phyloP scores from a whole-genome alignment of 2,329 filamentous ascomycete species.

The Magnaporthiopsis incrustans region DNA sequence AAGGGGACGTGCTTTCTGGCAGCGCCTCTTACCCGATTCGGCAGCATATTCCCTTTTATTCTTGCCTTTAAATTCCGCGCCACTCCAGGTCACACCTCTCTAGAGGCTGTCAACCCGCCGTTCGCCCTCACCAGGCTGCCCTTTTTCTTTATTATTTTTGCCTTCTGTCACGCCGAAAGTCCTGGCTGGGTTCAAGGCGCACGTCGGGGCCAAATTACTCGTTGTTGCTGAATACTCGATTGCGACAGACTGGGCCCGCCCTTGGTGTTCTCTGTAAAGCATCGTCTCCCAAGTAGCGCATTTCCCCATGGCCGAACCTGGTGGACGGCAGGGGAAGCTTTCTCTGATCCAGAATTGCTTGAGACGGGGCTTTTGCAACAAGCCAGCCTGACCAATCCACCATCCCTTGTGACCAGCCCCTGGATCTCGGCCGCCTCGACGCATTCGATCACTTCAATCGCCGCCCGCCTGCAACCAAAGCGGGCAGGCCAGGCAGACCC shows the following conservation, averaged over 20 bases:
- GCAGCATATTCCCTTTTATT: neutral
- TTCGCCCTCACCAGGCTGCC: neutral
- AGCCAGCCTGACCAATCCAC: neutral
- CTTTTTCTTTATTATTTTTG: too few species aligned
- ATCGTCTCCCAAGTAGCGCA: neutral
- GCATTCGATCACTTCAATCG: neutral
- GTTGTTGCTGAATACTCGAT: neutral
- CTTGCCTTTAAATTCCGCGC: neutral
- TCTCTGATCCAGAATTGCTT: neutral
- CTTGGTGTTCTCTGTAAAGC: neutral
- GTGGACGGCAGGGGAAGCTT: neutral
- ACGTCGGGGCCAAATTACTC: neutral
- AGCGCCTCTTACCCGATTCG: neutral
- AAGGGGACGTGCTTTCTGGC: neutral
- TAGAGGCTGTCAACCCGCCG: neutral
- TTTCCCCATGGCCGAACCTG: neutral
- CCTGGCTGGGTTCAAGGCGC: neutral
- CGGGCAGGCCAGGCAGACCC: too few species aligned
- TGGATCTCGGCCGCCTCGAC: neutral
- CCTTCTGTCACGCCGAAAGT: neutral
- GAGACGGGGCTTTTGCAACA: neutral
- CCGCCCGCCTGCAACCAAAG: neutral
- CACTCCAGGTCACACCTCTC: neutral
- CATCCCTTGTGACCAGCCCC: too few species aligned
- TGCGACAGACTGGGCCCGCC: neutral